Percentiles rank a stretch among this genome's conserved stretches.
phyloP scores from a whole-genome alignment of 495 filamentous ascomycete genomes.

The Penicillium ochrochloron region DNA sequence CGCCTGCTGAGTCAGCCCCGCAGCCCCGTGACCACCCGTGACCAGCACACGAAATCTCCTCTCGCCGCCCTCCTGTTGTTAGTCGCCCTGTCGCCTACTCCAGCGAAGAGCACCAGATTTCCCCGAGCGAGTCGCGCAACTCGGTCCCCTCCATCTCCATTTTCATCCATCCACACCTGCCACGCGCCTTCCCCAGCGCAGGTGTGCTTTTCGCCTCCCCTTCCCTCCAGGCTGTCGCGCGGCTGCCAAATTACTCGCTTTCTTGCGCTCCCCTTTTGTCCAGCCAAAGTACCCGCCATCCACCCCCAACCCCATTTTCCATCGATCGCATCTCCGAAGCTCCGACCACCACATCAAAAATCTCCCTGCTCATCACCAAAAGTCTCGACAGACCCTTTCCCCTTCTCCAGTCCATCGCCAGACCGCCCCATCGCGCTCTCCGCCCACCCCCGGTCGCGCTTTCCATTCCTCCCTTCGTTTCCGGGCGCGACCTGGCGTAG shows the following conservation, averaged over 20 bases:
- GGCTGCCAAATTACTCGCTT: conserved; percentile 32
- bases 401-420: conserved; percentile 36
- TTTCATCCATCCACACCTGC: conserved; percentile 44
- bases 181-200: conserved; percentile 44
- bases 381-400: conserved; percentile 31
- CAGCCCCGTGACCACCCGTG: conserved; percentile 26
- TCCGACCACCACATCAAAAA: conserved; percentile 41
- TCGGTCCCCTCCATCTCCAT: conserved; percentile 52
- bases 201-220: conserved; percentile 31
- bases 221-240: conserved; percentile 23
- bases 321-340: conserved; percentile 38
- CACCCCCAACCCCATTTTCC: conserved; percentile 23
- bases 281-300: conserved; percentile 27
- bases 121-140: conserved; percentile 55
- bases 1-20: background rate
- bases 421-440: conserved; percentile 19
- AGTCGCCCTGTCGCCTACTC: conserved; percentile 44
- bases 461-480: conserved; percentile 12
- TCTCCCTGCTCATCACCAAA: conserved; percentile 46
- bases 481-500: conserved; percentile 33
- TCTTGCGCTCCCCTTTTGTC: conserved; percentile 35
- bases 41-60: conserved; percentile 42
- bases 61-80: conserved; percentile 36
- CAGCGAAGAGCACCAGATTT: conserved; percentile 46
- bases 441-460: conserved; percentile 13